Conservation (phyloP, 2,329 filamentous ascomycete genomes). For the Periconia digitata region DNA sequence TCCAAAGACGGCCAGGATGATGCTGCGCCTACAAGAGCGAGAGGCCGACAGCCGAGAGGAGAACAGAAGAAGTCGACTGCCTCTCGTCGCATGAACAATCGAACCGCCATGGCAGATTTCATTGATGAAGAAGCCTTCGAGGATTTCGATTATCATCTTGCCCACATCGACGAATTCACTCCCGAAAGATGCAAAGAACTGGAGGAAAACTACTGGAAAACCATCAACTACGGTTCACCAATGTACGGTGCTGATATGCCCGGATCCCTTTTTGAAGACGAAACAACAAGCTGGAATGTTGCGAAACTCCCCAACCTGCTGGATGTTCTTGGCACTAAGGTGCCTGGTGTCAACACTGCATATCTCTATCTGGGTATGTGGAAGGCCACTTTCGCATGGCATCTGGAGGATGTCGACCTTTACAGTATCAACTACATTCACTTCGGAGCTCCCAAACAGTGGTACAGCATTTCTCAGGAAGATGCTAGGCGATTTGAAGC, state of each 20-base stretch:
- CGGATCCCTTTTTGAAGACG: constrained; percentile 89
- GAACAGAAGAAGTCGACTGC: constrained; percentile 69
- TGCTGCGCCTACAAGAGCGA: constrained; percentile 54
- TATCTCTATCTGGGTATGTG: constrained; percentile 99
- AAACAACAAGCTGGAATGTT: constrained; percentile 85
- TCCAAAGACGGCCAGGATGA: constrained; percentile 46
- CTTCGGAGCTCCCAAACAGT: constrained; percentile 97
- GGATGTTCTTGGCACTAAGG: constrained; percentile 90
- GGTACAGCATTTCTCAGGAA: constrained; percentile 98
- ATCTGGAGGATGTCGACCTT: constrained; percentile 95
- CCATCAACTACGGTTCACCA: constrained; percentile 88
- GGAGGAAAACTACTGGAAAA: constrained; percentile 96
- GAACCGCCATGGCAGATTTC: constrained; percentile 72
- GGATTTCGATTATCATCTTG: constrained; percentile 86
- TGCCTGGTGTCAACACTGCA: constrained; percentile 96
- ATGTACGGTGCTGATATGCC: constrained; percentile 97
- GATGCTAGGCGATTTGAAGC: constrained; percentile 91
- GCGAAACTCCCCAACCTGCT: constrained; percentile 92
- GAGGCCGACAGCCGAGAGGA: constrained; percentile 18
- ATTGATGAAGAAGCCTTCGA: constrained; percentile 90
- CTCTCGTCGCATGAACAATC: constrained; percentile 83
- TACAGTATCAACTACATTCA: constrained; percentile 99
- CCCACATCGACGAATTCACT: constrained; percentile 81
- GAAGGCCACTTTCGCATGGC: constrained; percentile 99
- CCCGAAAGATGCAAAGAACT: constrained; percentile 91